Conservation (phyloP, 441 rosid species). For the Isatis lusitanica region DNA sequence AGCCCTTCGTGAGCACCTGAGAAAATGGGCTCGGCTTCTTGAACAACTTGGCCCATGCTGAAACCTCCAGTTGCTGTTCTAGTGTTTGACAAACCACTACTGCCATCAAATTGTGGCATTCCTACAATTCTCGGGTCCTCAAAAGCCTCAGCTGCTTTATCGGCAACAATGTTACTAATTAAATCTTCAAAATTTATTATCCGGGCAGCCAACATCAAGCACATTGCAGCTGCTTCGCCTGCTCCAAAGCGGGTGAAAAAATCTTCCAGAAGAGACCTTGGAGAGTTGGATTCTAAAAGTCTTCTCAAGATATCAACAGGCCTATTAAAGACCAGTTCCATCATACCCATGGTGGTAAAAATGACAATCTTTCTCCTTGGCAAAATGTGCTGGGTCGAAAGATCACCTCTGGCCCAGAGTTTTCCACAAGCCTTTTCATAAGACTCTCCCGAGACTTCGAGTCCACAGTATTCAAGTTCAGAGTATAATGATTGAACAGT, state of each 20-base stretch:
- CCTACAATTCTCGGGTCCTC: constrained; percentile 98
- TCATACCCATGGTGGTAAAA: constrained; percentile 97
- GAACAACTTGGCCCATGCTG: constrained; percentile 99
- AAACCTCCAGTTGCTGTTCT: constrained; percentile 90
- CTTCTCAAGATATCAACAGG: constrained; percentile 92
- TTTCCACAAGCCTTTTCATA: constrained; percentile 80
- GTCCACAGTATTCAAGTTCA: constrained; percentile 79
- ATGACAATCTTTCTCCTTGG: constrained; percentile 83
- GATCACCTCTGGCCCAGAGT: constrained; percentile 97
- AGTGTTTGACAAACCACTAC: constrained; percentile 68
- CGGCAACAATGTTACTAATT: constrained; percentile 72
- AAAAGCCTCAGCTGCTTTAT: constrained; percentile 94
- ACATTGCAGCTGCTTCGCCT: constrained; percentile 99
- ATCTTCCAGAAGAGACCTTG: constrained; percentile 84
- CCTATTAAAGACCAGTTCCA: constrained; percentile 92
- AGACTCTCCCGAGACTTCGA: constrained; percentile 65
- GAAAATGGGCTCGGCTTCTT: constrained; percentile 93
- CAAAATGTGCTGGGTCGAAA: constrained; percentile 84
- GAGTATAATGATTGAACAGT: constrained; percentile 79
- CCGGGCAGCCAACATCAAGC: constrained; percentile 91
- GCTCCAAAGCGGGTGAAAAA: constrained; percentile 96
- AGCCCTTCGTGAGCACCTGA: constrained; percentile 97
- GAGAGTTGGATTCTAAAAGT: constrained; percentile 82
- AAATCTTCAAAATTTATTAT: constrained; percentile 78
- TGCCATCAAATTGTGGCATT: constrained; percentile 91